A percentile compares a stretch with the other conserved stretches of the same genome.
Conservation (phyloP, 192 early-diverging fungal species). For the Coemansia sp. region DNA sequence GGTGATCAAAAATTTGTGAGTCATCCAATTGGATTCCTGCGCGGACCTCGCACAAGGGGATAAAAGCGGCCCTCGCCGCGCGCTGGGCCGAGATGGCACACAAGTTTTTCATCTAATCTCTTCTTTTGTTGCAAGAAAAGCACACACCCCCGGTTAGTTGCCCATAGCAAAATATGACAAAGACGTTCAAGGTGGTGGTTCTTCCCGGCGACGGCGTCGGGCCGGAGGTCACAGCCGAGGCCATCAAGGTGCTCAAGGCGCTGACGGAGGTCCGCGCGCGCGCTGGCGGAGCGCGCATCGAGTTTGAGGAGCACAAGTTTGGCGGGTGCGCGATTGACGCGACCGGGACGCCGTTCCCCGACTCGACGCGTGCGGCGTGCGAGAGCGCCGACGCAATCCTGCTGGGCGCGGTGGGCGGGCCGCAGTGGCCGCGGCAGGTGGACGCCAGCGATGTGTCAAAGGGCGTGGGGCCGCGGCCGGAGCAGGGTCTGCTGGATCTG, state of each 20-base stretch:
- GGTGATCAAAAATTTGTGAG: not conserved
- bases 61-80: not conserved
- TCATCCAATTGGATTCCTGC: not conserved
- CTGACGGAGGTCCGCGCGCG: constrained; percentile 62
- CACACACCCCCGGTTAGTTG: too few relatives aligned
- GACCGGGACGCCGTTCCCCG: constrained; percentile 81
- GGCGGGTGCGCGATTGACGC: constrained; percentile 91
- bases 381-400: constrained; percentile 85
- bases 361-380: constrained; percentile 75
- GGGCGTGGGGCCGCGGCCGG: constrained; percentile 79
- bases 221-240: constrained; percentile 91
- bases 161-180: constrained; percentile 21
- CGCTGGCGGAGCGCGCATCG: constrained; percentile 57
- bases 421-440: constrained; percentile 80
- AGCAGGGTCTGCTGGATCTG: constrained; percentile 88
- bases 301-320: constrained; percentile 78
- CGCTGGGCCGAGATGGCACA: not conserved
- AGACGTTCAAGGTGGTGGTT: constrained; percentile 62
- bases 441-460: constrained; percentile 63
- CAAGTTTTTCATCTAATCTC: constrained; percentile 16
- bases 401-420: constrained; percentile 96
- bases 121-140: constrained; percentile 8
- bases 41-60: not conserved
- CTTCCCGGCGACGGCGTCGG: constrained; percentile 94
- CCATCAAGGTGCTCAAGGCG: constrained; percentile 80